Evolutionary conservation across 805 yeast species (phyloP).

Genomic region (Candida schatavii): DNA sequence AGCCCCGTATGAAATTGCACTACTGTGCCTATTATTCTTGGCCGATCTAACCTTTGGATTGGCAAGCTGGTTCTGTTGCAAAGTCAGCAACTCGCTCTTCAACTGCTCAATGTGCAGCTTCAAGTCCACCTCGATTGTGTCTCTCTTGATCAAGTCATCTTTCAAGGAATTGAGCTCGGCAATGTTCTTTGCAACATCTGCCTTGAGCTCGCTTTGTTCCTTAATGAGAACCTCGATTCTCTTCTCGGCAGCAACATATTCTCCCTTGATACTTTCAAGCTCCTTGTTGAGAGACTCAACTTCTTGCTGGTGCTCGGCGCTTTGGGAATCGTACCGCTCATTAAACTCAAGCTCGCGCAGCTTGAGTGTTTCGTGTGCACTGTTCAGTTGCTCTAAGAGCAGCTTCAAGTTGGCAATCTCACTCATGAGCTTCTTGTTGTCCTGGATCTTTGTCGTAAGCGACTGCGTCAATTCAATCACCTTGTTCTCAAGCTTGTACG

Average conservation of each 20-base stretch:
- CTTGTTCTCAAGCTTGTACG: constrained; percentile 91
- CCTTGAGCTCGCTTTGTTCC: constrained; percentile 60
- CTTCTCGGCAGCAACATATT: constrained; percentile 54
- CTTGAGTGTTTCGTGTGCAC: constrained; percentile 52
- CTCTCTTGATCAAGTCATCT: constrained; percentile 54
- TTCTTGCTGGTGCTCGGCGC: constrained; percentile 47
- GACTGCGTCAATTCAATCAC: constrained; percentile 94
- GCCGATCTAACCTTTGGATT: constrained; percentile 32
- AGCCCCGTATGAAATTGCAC: constrained; percentile 35
- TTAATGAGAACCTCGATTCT: constrained; percentile 59
- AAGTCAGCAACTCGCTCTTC: constrained; percentile 48
- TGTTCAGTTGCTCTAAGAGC: constrained; percentile 51
- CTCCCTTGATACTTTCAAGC: constrained; percentile 50
- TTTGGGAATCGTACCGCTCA: constrained; percentile 42
- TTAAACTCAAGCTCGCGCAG: constrained; percentile 53
- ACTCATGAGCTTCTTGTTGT: constrained; percentile 66
- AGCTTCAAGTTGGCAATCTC: constrained; percentile 51
- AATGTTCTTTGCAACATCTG: constrained; percentile 59
- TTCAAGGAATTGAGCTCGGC: constrained; percentile 62
- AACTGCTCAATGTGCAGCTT: constrained; percentile 58
- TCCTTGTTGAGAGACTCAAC: constrained; percentile 53
- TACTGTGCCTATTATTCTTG: constrained; percentile 34
- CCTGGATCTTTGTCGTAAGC: constrained; percentile 73
- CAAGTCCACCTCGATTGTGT: constrained; percentile 63
- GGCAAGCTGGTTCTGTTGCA: constrained; percentile 35